Percentiles rank a stretch among this genome's conserved stretches.
These are phyloP conservation scores for Irpex lacteus DNA, from an alignment of 1,284 basidiomycete species.

Conservation along the genomic window DNA sequence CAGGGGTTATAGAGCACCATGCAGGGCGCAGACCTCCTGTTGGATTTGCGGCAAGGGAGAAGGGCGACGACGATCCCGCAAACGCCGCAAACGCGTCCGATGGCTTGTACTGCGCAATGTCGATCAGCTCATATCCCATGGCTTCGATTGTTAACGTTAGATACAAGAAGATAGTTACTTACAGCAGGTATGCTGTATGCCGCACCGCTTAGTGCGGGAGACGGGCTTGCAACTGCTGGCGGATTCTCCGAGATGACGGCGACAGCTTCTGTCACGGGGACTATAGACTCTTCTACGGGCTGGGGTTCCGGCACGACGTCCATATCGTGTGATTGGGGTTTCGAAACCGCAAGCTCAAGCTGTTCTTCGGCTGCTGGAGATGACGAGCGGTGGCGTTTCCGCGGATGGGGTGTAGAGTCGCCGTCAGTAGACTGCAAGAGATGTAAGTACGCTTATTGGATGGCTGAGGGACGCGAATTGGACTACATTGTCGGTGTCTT, in stretches of 20 bases:
- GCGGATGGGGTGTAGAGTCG: not conserved
- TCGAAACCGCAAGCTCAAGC: not conserved
- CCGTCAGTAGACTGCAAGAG: not conserved
- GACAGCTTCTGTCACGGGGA: not conserved
- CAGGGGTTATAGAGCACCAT: slow-evolving; percentile 7
- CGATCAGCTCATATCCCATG: not conserved
- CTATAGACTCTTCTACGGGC: not conserved
- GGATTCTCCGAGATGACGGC: not conserved
- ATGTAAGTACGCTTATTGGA: slow-evolving; percentile 8
- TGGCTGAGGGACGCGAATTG: slow-evolving; percentile 1
- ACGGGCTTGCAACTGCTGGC: not conserved
- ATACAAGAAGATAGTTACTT: slow-evolving; percentile 7
- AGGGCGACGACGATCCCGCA: slow-evolving; percentile 12
- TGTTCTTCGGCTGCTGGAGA: not conserved
- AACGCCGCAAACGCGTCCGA: slow-evolving; percentile 27
- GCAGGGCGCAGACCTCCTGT: slow-evolving; percentile 3
- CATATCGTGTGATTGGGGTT: not conserved
- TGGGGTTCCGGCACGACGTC: not conserved
- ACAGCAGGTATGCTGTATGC: slow-evolving; percentile 18
- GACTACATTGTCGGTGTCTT: slow-evolving; percentile 16
- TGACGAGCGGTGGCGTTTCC: not conserved
- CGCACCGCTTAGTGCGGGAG: not conserved
- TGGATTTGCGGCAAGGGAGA: not conserved
- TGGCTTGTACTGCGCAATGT: slow-evolving; percentile 21
- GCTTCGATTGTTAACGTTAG: not conserved